Evolutionary conservation across 2,329 filamentous ascomycete species (phyloP).

Genomic region (Macrophomina pseudophaseolina): DNA sequence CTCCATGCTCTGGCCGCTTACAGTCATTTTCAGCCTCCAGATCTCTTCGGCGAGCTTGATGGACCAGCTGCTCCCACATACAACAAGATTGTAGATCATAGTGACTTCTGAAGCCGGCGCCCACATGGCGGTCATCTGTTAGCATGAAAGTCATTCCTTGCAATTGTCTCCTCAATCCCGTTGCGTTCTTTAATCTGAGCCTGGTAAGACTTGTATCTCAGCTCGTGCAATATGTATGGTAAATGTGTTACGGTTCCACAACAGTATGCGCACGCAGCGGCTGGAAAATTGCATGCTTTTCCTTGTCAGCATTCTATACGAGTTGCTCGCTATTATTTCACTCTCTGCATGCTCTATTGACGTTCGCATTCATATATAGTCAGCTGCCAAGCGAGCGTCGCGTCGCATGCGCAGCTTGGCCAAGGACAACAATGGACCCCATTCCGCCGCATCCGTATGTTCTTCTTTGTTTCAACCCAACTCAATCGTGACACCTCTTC

Average conservation of each 20-base stretch:
- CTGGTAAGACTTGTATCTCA: neutral
- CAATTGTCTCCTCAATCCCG: neutral
- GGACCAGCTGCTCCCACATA: no score
- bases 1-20: no score
- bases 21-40: no score
- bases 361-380: neutral
- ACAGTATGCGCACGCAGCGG: neutral
- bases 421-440: constrained; percentile 6
- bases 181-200: neutral
- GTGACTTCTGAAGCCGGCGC: no score
- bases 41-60: no score
- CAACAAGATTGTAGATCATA: no score
- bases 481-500: neutral
- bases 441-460: constrained; percentile 7
- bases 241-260: neutral
- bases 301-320: neutral
- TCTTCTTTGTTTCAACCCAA: neutral
- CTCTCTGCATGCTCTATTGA: neutral
- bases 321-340: neutral
- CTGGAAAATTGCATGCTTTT: neutral
- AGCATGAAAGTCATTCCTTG: no score
- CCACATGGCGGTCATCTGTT: no score
- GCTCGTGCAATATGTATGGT: neutral
- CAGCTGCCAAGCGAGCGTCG: constrained; percentile 17
- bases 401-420: constrained; percentile 12